Evolutionary conservation across 805 yeast genomes (phyloP).

Genomic region (Sugiyamaella smithiae): DNA sequence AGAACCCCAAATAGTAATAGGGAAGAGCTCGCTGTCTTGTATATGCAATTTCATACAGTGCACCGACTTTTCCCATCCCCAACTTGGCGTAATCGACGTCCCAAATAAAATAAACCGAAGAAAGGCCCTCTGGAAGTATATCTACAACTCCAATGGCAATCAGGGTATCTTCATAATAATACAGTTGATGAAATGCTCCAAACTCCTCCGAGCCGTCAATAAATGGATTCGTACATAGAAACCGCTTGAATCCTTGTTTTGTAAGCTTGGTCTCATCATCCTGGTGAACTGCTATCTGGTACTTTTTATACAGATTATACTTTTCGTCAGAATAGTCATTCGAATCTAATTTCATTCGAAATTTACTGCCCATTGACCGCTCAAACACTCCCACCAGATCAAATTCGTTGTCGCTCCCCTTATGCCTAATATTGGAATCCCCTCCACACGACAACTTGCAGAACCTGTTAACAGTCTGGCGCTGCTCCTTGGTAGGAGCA

Average conservation of each 20-base stretch:
- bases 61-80: conserved; percentile 76
- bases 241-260: conserved; percentile 52
- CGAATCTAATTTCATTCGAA: conserved; percentile 50
- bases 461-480: conserved; percentile 63
- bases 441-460: conserved; percentile 18
- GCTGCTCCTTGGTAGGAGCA: conserved; percentile 59
- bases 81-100: conserved; percentile 71
- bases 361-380: conserved; percentile 32
- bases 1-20: conserved; percentile 77
- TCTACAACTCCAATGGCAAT: conserved; percentile 78
- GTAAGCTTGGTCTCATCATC: conserved; percentile 52
- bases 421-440: conserved; percentile 4
- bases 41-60: conserved; percentile 63
- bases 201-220: not conserved
- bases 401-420: conserved; percentile 27
- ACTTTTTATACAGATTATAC: conserved; percentile 49
- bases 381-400: conserved; percentile 38
- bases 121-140: conserved; percentile 61
- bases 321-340: conserved; percentile 56
- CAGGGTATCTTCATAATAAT: conserved; percentile 58
- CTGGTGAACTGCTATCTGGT: conserved; percentile 68
- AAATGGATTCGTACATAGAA: conserved; percentile 71
- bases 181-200: conserved; percentile 80
- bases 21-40: conserved; percentile 45
- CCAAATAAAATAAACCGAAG: conserved; percentile 86